A percentile compares a stretch with the other conserved stretches of the same genome.
These are phyloP conservation scores for Alternaria sp. DNA, from an alignment of 2,329 filamentous ascomycete species.

Conservation along the genomic window DNA sequence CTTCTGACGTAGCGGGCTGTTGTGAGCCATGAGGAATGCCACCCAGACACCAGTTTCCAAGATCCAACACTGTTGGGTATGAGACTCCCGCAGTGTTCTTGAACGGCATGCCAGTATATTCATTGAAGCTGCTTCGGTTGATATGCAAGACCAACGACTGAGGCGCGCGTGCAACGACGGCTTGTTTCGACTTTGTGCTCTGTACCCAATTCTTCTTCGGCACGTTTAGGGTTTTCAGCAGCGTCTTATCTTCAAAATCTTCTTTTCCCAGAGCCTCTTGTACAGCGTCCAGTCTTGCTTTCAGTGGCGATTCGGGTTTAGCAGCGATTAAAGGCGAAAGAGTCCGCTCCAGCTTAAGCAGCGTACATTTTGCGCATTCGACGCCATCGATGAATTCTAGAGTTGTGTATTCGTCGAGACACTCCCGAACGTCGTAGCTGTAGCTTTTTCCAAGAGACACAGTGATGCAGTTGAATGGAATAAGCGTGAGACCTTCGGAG, in stretches of 20 bases:
- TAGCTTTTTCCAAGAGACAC: constrained; percentile 74
- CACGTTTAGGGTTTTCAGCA: constrained; percentile 58
- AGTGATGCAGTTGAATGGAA: constrained; percentile 92
- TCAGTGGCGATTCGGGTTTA: constrained; percentile 55
- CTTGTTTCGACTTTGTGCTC: constrained; percentile 88
- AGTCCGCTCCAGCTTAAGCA: constrained; percentile 65
- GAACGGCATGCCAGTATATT: constrained; percentile 77
- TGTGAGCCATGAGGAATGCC: constrained; percentile 52
- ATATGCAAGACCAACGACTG: constrained; percentile 85
- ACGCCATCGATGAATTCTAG: constrained; percentile 89
- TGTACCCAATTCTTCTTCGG: constrained; percentile 72
- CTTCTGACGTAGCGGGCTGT: constrained; percentile 53
- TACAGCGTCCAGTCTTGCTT: constrained; percentile 70
- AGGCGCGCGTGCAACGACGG: constrained; percentile 83
- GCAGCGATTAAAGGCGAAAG: constrained; percentile 31
- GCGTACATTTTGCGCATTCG: constrained; percentile 89
- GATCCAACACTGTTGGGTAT: constrained; percentile 78
- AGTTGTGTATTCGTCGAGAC: constrained; percentile 83
- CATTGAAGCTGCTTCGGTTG: constrained; percentile 91
- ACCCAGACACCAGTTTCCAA: constrained; percentile 86
- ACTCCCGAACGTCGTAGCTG: constrained; percentile 77
- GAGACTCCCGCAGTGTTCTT: constrained; percentile 85
- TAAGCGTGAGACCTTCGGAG: constrained; percentile 87
- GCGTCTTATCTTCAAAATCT: constrained; percentile 69
- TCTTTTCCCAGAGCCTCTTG: constrained; percentile 78